Evolutionary conservation across 306 rosid species (phyloP).

Genomic region (Citrullus amarus): DNA sequence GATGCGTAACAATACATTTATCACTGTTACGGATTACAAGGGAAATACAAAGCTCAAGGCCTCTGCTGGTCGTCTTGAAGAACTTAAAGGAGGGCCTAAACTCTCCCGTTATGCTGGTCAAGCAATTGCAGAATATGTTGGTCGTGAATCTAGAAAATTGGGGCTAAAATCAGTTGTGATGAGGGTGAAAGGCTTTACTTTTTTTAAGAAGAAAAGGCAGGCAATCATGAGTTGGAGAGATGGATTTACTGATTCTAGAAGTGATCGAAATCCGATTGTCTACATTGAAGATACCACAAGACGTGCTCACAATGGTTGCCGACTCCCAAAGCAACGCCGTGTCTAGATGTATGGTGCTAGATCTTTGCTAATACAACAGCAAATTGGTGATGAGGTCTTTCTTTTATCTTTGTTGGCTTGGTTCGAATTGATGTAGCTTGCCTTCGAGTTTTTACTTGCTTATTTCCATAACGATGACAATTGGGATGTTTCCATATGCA

Average conservation of each 20-base stretch:
- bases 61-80: constrained; percentile 52
- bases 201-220: constrained; percentile 58
- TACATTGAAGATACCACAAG: constrained; percentile 61
- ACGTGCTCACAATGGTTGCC: constrained; percentile 58
- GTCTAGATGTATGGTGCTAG: constrained; percentile 10
- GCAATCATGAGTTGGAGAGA: constrained; percentile 70
- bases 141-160: constrained; percentile 43
- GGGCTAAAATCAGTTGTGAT: constrained; percentile 68
- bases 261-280: constrained; percentile 38
- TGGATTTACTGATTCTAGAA: constrained; percentile 43
- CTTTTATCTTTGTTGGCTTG: not conserved
- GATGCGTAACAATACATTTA: constrained; percentile 58
- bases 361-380: not conserved
- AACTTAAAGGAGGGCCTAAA: constrained; percentile 57
- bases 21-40: constrained; percentile 56
- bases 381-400: not conserved
- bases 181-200: constrained; percentile 65
- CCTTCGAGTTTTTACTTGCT: not conserved
- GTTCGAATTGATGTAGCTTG: not conserved
- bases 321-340: constrained; percentile 46
- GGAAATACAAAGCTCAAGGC: constrained; percentile 61
- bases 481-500: not conserved
- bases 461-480: not conserved
- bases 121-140: constrained; percentile 65
- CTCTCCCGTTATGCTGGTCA: constrained; percentile 56